phyloP scores from a whole-genome alignment of 129 eudicot species.

The Centaurea solstitialis region DNA sequence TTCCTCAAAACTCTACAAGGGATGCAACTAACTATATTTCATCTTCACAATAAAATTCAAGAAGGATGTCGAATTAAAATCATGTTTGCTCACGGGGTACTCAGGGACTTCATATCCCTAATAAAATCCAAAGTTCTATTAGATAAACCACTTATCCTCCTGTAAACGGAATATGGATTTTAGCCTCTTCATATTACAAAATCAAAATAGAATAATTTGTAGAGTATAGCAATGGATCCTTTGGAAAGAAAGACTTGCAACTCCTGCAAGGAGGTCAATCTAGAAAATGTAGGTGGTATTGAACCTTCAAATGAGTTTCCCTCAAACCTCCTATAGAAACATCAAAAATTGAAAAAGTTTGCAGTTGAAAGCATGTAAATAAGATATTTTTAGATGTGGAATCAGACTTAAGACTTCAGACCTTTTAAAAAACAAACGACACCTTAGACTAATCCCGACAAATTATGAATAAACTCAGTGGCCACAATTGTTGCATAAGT shows the following conservation, averaged over 20 bases:
- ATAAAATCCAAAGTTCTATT: conserved; percentile 77
- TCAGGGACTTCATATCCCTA: conserved; percentile 45
- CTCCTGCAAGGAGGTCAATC: conserved; percentile 47
- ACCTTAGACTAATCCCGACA: too few relatives aligned
- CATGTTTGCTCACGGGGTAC: conserved; percentile 47
- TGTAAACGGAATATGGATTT: conserved; percentile 12
- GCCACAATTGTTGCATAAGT: too few relatives aligned
- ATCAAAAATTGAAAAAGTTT: not conserved
- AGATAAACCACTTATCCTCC: conserved; percentile 82
- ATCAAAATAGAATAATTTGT: not conserved
- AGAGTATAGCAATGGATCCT: not conserved
- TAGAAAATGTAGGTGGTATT: conserved; percentile 73
- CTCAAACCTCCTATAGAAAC: conserved; percentile 62
- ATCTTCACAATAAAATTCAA: not conserved
- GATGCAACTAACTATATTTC: not conserved
- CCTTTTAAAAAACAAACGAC: too few relatives aligned
- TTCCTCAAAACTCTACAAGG: conserved; percentile 60
- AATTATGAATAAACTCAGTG: too few relatives aligned
- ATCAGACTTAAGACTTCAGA: too few relatives aligned
- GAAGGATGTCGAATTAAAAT: not conserved
- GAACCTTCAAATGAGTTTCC: conserved; percentile 84
- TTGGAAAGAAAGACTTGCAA: conserved; percentile 45
- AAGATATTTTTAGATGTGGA: too few relatives aligned
- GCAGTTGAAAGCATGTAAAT: not conserved
- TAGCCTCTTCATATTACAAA: not conserved